Conservation (phyloP, 148 eudicot species). For the Pharnaceum exiguum region DNA sequence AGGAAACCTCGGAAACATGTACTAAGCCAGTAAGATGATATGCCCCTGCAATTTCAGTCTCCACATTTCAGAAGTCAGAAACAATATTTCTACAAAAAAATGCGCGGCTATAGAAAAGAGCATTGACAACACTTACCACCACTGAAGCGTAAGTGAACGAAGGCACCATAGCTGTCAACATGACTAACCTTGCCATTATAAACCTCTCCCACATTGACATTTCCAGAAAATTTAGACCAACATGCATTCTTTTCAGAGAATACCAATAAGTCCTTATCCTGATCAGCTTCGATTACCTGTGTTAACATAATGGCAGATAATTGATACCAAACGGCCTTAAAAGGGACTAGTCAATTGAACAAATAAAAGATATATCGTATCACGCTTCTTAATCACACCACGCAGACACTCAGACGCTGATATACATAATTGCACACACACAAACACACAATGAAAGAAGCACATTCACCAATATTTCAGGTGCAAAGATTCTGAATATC, state of each 20-base stretch:
- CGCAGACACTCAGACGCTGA: not conserved
- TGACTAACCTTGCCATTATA: slow-evolving; percentile 65
- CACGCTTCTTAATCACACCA: not conserved
- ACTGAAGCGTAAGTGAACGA: slow-evolving; percentile 69
- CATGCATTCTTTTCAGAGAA: slow-evolving; percentile 88
- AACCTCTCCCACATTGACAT: slow-evolving; percentile 60
- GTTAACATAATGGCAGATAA: slow-evolving; percentile 2
- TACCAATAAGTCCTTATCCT: slow-evolving; percentile 55
- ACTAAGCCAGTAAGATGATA: slow-evolving; percentile 91
- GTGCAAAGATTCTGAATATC: not conserved
- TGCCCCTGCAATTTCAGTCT: slow-evolving; percentile 46
- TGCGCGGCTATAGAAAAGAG: not conserved
- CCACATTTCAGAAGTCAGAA: slow-evolving; percentile 2
- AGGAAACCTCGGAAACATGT: slow-evolving; percentile 93
- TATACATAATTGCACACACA: not conserved
- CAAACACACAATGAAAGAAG: not conserved
- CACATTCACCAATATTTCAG: not conserved
- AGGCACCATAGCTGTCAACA: slow-evolving; percentile 92
- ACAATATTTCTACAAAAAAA: not conserved
- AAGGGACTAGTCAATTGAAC: not conserved
- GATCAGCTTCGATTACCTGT: slow-evolving; percentile 68
- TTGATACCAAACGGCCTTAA: not conserved
- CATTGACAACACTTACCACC: slow-evolving; percentile 63
- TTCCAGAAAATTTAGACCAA: slow-evolving; percentile 62
- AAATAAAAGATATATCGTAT: not conserved